Base-by-base conservation (phyloP, 257 asterid species). In the Parsonsia alboflavescens region DNA sequence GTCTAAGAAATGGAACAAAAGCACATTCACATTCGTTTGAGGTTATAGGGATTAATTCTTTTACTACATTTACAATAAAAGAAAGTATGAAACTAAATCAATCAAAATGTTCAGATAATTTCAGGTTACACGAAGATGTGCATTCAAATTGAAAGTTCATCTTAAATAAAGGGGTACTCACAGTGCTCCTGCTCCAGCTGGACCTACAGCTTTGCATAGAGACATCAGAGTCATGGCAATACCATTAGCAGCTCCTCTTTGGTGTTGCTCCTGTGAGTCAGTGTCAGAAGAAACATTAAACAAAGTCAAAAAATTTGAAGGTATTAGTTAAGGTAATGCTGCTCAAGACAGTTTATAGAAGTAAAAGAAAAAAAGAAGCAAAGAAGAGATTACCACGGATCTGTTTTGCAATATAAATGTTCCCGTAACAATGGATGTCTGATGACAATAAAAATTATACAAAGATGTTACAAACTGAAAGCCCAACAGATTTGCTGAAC, bases 181-280 rank as follows among this genome's bases (percentile, higher is more conserved):
- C 98, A 90, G 10, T 74, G 89, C 82, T 73, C 98, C 98, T 22
- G 93, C 98, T n/a, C 82, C 91, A 16, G 96, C 97, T 45, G 97
- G 98, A 56, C 97, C 98, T 1, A 84, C 63, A 33, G 94, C 87
- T 85, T 90, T 93, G 48, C 85, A 88, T n/a, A 90, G 83, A 19
- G 98, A 93, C 98, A 93, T 93, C 49, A 87, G 86, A 7, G 97
- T 78, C 96, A 93, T 93, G 64, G 98, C 85, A 84, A 93, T 80
- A 72, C 96, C 98, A 76, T 93, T 90, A 80, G 97, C 97, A 80
- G 89, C 88, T 78, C 97, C 98, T 73, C 98, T 79, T 70, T 84
- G 94, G 77, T 91, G 87, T 73, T 85, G 95, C 63, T 87, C 72
- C 98, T 93, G 93, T 57, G 28, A 28, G 68, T 66, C 15, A 19